A percentile compares a stretch with the other conserved stretches of the same genome.
Conservation (phyloP, 2,329 filamentous ascomycete species). For the Colletotrichum sidae region DNA sequence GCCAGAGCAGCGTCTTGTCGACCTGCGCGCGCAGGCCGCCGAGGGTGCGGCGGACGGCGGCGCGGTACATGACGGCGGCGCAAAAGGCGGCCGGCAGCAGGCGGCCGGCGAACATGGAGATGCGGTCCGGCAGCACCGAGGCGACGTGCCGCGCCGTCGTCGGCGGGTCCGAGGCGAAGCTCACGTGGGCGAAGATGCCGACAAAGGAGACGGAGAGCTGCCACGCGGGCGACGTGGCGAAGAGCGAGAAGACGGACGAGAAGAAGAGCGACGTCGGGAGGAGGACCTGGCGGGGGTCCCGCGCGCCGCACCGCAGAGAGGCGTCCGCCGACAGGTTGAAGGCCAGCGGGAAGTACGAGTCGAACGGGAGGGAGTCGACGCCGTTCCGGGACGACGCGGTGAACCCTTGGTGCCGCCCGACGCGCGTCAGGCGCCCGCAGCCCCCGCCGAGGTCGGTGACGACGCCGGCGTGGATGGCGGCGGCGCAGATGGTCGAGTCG, state of each 20-base stretch:
- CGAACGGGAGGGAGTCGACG: conserved; percentile 81
- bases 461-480: conserved; percentile 86
- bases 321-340: conserved; percentile 77
- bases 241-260: conserved; percentile 80
- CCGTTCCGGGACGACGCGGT: conserved; percentile 73
- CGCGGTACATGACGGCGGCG: conserved; percentile 88
- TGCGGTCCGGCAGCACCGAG: conserved; percentile 64
- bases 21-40: conserved; percentile 81
- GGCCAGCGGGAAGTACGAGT: conserved; percentile 89
- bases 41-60: conserved; percentile 79
- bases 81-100: conserved; percentile 90
- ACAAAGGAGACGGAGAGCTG: conserved; percentile 89
- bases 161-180: conserved; percentile 89
- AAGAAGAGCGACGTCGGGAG: conserved; percentile 87
- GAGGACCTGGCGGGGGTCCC: conserved; percentile 85
- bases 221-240: conserved; percentile 80
- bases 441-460: conserved; percentile 79
- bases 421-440: conserved; percentile 82
- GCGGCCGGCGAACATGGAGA: conserved; percentile 61
- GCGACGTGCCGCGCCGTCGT: conserved; percentile 69
- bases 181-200: conserved; percentile 89
- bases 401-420: conserved; percentile 76
- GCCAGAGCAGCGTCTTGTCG: conserved; percentile 90
- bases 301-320: conserved; percentile 70
- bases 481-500: conserved; percentile 88